Percentiles rank a stretch among this genome's conserved stretches.
phyloP scores from a whole-genome alignment of 805 yeast species.

The Scheffersomyces coipomensis region DNA sequence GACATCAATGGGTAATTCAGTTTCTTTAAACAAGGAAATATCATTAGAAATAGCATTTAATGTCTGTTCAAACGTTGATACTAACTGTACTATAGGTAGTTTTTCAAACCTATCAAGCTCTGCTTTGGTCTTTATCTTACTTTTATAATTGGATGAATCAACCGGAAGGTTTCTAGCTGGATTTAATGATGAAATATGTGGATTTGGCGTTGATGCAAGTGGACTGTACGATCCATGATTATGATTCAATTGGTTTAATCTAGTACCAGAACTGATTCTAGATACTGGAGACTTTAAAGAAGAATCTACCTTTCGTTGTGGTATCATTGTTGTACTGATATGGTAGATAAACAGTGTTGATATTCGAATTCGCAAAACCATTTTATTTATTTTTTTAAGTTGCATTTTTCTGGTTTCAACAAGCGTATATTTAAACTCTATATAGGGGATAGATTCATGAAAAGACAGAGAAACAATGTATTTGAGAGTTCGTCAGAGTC shows the following conservation, averaged over 20 bases:
- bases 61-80: conserved; percentile 27
- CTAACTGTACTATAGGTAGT: conserved; percentile 29
- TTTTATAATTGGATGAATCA: conserved; percentile 13
- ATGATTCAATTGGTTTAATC: conserved; percentile 24
- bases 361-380: no score
- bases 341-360: no score
- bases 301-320: conserved; percentile 24
- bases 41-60: conserved; percentile 25
- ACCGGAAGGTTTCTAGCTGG: conserved; percentile 31
- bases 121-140: conserved; percentile 17
- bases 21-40: conserved; percentile 33
- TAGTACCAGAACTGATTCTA: conserved; percentile 31
- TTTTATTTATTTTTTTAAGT: no score
- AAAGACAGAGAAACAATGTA: conserved; percentile 2
- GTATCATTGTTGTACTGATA: conserved; percentile 17
- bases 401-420: no score
- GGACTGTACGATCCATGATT: conserved; percentile 11
- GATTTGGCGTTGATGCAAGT: conserved; percentile 25
- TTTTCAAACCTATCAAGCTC: conserved; percentile 27
- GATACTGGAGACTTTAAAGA: conserved; percentile 32
- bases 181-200: conserved; percentile 36
- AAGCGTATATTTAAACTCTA: no score
- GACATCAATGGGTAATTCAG: conserved; percentile 21
- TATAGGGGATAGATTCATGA: no score
- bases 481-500: conserved; percentile 1